Evolutionary conservation across 192 early-diverging fungal genomes (phyloP).

Genomic region (Entrophospora sp.): DNA sequence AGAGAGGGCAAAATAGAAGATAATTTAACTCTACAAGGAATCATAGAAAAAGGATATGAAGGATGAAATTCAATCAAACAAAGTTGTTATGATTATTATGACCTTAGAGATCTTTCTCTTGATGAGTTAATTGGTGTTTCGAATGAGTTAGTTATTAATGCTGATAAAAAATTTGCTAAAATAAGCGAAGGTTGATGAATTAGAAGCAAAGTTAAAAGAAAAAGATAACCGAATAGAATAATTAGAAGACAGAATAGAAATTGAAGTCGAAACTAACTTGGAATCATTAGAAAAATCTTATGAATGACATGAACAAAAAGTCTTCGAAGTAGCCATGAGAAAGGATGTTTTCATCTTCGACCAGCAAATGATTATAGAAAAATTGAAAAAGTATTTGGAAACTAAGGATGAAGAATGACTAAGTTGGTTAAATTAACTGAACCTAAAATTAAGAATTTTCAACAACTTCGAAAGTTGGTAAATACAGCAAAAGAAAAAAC

Average conservation of each 20-base stretch:
- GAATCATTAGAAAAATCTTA: not conserved
- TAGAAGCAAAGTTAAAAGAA: too few species aligned
- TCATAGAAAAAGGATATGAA: too few species aligned
- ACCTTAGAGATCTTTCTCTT: too few species aligned
- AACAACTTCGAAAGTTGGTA: conserved; percentile 7
- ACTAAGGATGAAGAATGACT: not conserved
- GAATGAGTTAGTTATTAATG: too few species aligned
- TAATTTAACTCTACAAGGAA: too few species aligned
- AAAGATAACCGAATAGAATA: too few species aligned
- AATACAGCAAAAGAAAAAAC: not conserved
- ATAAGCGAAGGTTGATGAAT: not conserved
- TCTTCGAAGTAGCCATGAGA: not conserved
- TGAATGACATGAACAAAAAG: conserved; percentile 6
- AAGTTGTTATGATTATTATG: too few species aligned
- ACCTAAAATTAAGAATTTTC: conserved; percentile 3
- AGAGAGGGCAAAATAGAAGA: too few species aligned
- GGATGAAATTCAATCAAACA: too few species aligned
- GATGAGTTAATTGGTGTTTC: too few species aligned
- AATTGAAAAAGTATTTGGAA: conserved; percentile 2
- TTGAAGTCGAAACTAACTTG: not conserved
- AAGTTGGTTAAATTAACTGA: not conserved
- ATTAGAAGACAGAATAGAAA: conserved; percentile 3
- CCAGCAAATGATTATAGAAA: not conserved
- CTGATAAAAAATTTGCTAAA: not conserved
- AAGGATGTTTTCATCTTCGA: conserved; percentile 5